These are phyloP conservation scores for Endogone sp. DNA, from an alignment of 192 early-diverging fungal genomes.

Conservation along the genomic window DNA sequence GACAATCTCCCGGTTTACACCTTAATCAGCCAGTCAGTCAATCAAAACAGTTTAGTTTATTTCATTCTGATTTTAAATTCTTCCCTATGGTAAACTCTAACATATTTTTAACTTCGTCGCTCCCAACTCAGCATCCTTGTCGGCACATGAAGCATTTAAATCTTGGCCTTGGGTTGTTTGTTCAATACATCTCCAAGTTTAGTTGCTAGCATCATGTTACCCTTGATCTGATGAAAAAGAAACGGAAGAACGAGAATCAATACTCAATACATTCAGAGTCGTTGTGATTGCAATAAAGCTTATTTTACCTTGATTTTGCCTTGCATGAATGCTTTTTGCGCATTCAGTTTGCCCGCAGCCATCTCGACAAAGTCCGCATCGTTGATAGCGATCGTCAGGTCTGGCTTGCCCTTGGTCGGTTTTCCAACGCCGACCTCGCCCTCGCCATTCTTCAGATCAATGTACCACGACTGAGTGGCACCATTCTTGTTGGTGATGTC, in stretches of 20 bases:
- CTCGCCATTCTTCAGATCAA: constrained; percentile 80
- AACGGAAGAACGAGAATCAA: neutral
- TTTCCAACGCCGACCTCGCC: constrained; percentile 59
- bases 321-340: constrained; percentile 85
- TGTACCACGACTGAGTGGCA: constrained; percentile 65
- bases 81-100: too few species aligned
- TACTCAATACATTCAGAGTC: neutral
- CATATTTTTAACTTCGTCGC: too few species aligned
- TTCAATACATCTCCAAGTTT: constrained; percentile 60
- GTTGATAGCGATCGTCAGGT: constrained; percentile 63
- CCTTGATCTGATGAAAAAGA: constrained; percentile 43
- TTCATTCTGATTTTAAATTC: too few species aligned
- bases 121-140: too few species aligned
- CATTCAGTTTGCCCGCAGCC: constrained; percentile 73
- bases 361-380: constrained; percentile 82
- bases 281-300: neutral
- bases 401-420: constrained; percentile 53
- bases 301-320: constrained; percentile 77
- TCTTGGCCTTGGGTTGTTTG: constrained; percentile 52
- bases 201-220: constrained; percentile 64
- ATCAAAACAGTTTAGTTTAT: too few species aligned
- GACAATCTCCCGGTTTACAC: too few species aligned
- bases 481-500: constrained; percentile 68
- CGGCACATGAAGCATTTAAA: too few species aligned
- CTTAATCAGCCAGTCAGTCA: too few species aligned